A percentile compares a stretch with the other conserved stretches of the same genome.
phyloP scores from a whole-genome alignment of 441 rosid genomes.

The Raphanus hybrid region DNA sequence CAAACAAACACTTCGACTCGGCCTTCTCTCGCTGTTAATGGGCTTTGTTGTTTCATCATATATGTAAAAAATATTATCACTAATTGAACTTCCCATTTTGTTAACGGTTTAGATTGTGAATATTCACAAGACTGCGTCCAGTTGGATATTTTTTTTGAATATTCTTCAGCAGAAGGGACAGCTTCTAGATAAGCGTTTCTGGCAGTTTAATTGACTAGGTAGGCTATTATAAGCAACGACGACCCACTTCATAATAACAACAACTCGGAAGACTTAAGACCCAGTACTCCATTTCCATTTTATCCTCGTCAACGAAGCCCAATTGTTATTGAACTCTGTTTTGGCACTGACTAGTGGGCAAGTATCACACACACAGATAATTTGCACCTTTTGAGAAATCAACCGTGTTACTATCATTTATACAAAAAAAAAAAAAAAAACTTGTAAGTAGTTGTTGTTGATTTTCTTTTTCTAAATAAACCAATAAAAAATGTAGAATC shows the following conservation, averaged over 20 bases:
- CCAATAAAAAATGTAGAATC: background rate
- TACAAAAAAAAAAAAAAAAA: background rate
- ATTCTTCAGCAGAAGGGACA: slow-evolving; percentile 3
- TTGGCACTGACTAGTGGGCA: slow-evolving; percentile 26
- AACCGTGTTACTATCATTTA: background rate
- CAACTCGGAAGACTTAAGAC: slow-evolving; percentile 37
- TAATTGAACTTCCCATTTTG: background rate
- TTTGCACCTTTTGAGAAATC: background rate
- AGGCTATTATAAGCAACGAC: slow-evolving; percentile 30
- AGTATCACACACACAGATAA: slow-evolving; percentile 20
- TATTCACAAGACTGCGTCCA: background rate
- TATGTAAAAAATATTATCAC: background rate
- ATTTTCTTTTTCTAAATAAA: background rate
- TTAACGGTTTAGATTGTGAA: background rate
- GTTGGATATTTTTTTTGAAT: background rate
- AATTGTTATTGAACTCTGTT: slow-evolving; percentile 2
- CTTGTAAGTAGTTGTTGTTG: background rate
- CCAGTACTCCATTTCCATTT: slow-evolving; percentile 26
- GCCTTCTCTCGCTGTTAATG: background rate
- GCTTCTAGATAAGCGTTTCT: slow-evolving; percentile 29
- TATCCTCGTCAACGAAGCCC: slow-evolving; percentile 34
- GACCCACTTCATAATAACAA: slow-evolving; percentile 38
- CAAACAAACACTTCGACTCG: background rate
- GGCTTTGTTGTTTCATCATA: background rate
- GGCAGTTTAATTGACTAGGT: slow-evolving; percentile 38